Percentiles rank a stretch among this genome's conserved stretches.
Evolutionary conservation across 2,329 filamentous ascomycete genomes (phyloP).

Genomic region (Geosmithia morbida): DNA sequence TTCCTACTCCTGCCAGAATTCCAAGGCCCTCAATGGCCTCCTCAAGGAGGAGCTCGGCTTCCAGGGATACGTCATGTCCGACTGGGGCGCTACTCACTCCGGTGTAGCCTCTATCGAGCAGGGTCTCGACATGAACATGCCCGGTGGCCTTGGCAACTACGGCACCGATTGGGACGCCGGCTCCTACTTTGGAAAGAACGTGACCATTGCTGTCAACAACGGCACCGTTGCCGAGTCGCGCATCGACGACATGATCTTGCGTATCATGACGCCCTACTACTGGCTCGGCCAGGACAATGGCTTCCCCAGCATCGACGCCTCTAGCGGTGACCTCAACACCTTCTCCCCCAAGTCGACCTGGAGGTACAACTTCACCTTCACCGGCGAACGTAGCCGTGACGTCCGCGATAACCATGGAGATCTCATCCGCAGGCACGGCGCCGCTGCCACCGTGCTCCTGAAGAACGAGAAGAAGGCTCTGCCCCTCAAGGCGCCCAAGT

Average conservation of each 20-base stretch:
- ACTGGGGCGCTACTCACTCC: slow-evolving; percentile 26
- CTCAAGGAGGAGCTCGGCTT: slow-evolving; percentile 36
- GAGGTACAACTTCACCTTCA: slow-evolving; percentile 23
- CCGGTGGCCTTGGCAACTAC: slow-evolving; percentile 21
- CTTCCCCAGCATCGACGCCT: slow-evolving; percentile 27
- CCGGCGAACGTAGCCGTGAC: slow-evolving; percentile 35
- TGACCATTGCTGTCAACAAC: slow-evolving; percentile 31
- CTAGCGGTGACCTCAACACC: slow-evolving; percentile 30
- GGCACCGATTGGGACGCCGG: slow-evolving; percentile 13
- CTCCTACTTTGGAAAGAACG: slow-evolving; percentile 28
- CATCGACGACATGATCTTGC: slow-evolving; percentile 28
- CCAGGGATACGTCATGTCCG: slow-evolving; percentile 27
- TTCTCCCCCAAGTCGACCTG: slow-evolving; percentile 33
- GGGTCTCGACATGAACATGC: slow-evolving; percentile 38
- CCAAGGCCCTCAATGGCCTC: slow-evolving; percentile 29
- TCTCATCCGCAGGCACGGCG: slow-evolving; percentile 39
- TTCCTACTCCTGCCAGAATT: slow-evolving; percentile 34
- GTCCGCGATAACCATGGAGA: slow-evolving; percentile 39
- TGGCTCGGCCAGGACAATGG: slow-evolving; percentile 31
- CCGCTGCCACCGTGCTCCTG: slow-evolving; percentile 49
- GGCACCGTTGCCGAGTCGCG: slow-evolving; percentile 24
- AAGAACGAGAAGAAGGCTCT: slow-evolving; percentile 54
- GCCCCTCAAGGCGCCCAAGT: slow-evolving; percentile 42
- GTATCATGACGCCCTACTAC: slow-evolving; percentile 42
- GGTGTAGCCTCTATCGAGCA: slow-evolving; percentile 26